Base-by-base conservation (phyloP, 805 yeast species). In the Wickerhamia fluorescens region DNA sequence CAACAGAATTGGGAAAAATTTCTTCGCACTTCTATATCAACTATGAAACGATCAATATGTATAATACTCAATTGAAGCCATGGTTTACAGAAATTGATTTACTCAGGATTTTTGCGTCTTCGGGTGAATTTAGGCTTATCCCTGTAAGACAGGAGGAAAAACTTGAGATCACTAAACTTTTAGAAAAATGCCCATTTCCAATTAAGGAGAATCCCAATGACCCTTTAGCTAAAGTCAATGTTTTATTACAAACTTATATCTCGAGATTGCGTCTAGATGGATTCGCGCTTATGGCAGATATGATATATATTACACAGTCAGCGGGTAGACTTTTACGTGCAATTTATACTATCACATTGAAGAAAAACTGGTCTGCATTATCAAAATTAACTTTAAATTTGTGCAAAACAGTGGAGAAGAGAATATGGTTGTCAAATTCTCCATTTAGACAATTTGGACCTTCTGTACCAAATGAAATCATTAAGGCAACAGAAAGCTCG, bases 251-350 rank as follows among this genome's bases (percentile, higher is more conserved):
- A 47, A 73, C 95, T 0, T 86, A 83, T 44, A 83, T 92, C n/a
- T 82, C 96, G 1, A 57, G 78, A 20, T 58, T 88, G 14, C 59
- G 65, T 7, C 60, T 92, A 11, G 92, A 82, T 1, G 97, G 97
- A 0, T 84, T 85, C 58, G 96, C 96, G 0, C 56, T 94, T 36
- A 75, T 81, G 69, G 76, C 95, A 1, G 99, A 92, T 59, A 86
- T 88, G 95, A 68, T 85, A 3, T 92, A 84, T 49, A 75, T 92
- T 23, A 82, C 92, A 0, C 97, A 92, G 53, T 85, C 94, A 23
- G 96, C 96, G 1, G 89, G 94, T 3, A 70, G 99, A 47, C 54
- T 92, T 21, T 62, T 88, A 32, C 61, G 96, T 33, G 96, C 97
- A 0, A 70, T 94, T 38, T 76, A 71, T 49, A 96, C 89, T 47